Percentiles rank a stretch among this genome's conserved stretches.
Evolutionary conservation across 805 yeast species (phyloP).

Genomic region (Kluyveromyces nonfermentans): DNA sequence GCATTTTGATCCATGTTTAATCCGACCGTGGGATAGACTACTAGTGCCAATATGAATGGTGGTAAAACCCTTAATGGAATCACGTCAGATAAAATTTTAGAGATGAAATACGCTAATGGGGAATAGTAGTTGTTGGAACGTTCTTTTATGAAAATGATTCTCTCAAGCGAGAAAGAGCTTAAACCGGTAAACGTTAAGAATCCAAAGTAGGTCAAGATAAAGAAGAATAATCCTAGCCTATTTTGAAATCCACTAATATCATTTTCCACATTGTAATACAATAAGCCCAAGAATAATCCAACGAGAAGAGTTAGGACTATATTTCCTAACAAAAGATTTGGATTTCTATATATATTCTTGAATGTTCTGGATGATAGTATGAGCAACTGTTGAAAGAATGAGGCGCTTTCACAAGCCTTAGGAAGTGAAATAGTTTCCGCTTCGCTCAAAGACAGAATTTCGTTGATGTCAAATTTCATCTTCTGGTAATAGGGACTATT

Average conservation of each 20-base stretch:
- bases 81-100: slow-evolving; percentile 84
- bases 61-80: slow-evolving; percentile 91
- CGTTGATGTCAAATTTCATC: slow-evolving; percentile 16
- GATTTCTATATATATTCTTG: slow-evolving; percentile 87
- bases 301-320: slow-evolving; percentile 67
- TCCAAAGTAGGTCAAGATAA: slow-evolving; percentile 83
- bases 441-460: slow-evolving; percentile 11
- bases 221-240: slow-evolving; percentile 87
- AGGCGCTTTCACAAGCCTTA: slow-evolving; percentile 34
- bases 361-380: slow-evolving; percentile 80
- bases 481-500: slow-evolving; percentile 23
- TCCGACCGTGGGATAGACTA: slow-evolving; percentile 86
- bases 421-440: slow-evolving; percentile 7
- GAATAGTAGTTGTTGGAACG: slow-evolving; percentile 90
- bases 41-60: slow-evolving; percentile 69
- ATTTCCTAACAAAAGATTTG: slow-evolving; percentile 77
- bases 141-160: slow-evolving; percentile 85
- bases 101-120: slow-evolving; percentile 74
- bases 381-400: slow-evolving; percentile 52
- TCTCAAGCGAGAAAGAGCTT: slow-evolving; percentile 78
- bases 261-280: slow-evolving; percentile 74
- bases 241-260: slow-evolving; percentile 97
- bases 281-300: slow-evolving; percentile 76
- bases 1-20: slow-evolving; percentile 69
- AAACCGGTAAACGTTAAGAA: slow-evolving; percentile 88